phyloP scores from a whole-genome alignment of 768 basidiomycete species.

The Auricularia auricula-judae region DNA sequence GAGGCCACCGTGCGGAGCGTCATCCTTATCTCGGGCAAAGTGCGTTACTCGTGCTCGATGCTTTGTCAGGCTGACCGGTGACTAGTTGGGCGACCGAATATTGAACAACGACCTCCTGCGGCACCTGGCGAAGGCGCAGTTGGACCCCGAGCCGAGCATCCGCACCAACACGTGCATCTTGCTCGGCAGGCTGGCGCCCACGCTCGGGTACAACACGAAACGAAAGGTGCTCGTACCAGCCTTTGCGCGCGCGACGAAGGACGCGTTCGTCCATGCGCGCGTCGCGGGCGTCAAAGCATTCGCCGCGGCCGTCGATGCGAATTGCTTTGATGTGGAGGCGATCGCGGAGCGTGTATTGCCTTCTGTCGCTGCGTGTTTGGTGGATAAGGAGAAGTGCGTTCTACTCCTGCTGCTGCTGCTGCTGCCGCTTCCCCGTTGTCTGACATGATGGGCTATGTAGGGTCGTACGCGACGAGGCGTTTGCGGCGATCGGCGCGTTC shows the following conservation, averaged over 20 bases:
- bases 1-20: conserved; percentile 91
- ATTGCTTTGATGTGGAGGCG: conserved; percentile 76
- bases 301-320: conserved; percentile 74
- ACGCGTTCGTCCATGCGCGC: conserved; percentile 83
- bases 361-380: conserved; percentile 61
- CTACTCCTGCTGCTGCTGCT: neutral
- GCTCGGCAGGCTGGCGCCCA: conserved; percentile 80
- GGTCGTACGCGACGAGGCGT: conserved; percentile 89
- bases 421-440: too few relatives aligned
- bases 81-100: conserved; percentile 61
- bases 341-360: conserved; percentile 85
- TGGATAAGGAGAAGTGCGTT: conserved; percentile 88
- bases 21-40: conserved; percentile 69
- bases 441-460: conserved; percentile 28
- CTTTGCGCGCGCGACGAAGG: conserved; percentile 80
- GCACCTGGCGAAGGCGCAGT: conserved; percentile 84
- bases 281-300: conserved; percentile 93
- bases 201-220: conserved; percentile 78
- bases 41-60: conserved; percentile 26
- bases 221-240: conserved; percentile 96
- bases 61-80: neutral
- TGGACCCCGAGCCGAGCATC: conserved; percentile 87
- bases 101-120: conserved; percentile 95
- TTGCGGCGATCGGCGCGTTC: conserved; percentile 84
- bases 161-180: conserved; percentile 96